Base-by-base conservation (phyloP, 2,329 filamentous ascomycete genomes). In the Aspergillus pseudoviridinutans region DNA sequence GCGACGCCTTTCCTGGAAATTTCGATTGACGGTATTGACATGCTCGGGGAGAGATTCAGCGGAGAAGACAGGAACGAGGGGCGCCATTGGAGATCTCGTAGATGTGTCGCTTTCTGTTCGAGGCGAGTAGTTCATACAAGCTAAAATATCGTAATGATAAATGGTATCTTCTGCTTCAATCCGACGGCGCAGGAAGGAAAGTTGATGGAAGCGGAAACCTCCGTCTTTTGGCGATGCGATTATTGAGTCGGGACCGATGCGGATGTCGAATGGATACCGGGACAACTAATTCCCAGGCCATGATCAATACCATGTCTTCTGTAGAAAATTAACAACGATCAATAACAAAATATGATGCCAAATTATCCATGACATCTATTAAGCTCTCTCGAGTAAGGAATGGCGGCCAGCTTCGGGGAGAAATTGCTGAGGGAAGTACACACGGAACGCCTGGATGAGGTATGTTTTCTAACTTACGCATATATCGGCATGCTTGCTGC, bases 11-110 rank as follows among this genome's bases (percentile, higher is more conserved):
- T 82, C 61, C 71, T 77, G 62, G 78, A 76, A 69, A 77, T 78
- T 73, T 61, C 68, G 71, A 12, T 65, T 66, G 47, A 73, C 61
- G 49, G 74, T 76, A 63, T 85, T 81, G 62, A 86, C 71, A 61
- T 78, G 77, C 17, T 76, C 64, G 32, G 78, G 73, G 53, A 88
- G 80, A 20, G 78, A 71, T 53, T 77, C 77, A 50, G 82, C 74
- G 58, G 79, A 76, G 72, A 87, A 84, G 44, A 79, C 67, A 60
- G 80, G 78, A 54, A 82, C 73, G 29, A 81, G 78, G 32, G 84
- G 84, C 9, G 84, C 77, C 84, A 87, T 87, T 60, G 38, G 4
- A 17, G 32, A 35, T 38, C 32, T n/a, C 32, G 32, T 38, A 38
- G 29, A 4, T 8, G 32, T 35, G 5, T 17, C 1, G 32, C 59